Evolutionary conservation across 208 protist genomes (phyloP), one percentile per base, ranked within the genome.

Genomic region (Lotmaria passim): DNA sequence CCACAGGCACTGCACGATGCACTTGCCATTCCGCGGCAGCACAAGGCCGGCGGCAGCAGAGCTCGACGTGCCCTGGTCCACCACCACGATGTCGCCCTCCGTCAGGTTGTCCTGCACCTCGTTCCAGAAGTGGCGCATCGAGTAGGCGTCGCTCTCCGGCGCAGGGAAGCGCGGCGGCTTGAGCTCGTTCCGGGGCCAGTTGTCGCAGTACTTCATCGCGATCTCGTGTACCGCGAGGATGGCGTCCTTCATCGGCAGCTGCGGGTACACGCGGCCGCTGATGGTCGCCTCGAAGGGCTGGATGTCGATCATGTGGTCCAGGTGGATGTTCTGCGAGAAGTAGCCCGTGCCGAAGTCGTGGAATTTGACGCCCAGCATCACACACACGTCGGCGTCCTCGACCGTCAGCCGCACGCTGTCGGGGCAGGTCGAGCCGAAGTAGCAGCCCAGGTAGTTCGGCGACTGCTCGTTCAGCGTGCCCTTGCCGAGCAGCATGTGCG

Each of bases 381-480:
- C 79, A 57, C 65, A 69, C 51, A 83, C 76, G 36, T 89, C 83
- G n/a, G 83, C 79, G 43, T 30, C 53, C 44, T 89, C 83, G 21
- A 89, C 61, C 7, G 75, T 65, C 19, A 47, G 47, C 73, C 81
- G 75, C 23, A 70, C 66, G 2, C 76, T 58, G 55, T 64, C 75
- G 26, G 64, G 68, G 14, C 28, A 57, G 30, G 60, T 34, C 19
- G 67, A 72, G 15, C 71, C 75, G 33, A 76, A 43, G 79, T 89
- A 89, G 50, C 69, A 78, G 65, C 83, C 83, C 10, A 89, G 70
- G 67, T 66, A 89, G 75, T 82, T 84, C 12, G 69, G 47, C 21
- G 79, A 44, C 56, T 82, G 57, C 61, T 89, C 83, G 10, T 69
- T 60, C 30, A 89, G 67, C 12, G 70, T 67, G 24, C 83, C 73